phyloP scores from a whole-genome alignment of 208 protist genomes.

The Wallacemonas sp. region DNA sequence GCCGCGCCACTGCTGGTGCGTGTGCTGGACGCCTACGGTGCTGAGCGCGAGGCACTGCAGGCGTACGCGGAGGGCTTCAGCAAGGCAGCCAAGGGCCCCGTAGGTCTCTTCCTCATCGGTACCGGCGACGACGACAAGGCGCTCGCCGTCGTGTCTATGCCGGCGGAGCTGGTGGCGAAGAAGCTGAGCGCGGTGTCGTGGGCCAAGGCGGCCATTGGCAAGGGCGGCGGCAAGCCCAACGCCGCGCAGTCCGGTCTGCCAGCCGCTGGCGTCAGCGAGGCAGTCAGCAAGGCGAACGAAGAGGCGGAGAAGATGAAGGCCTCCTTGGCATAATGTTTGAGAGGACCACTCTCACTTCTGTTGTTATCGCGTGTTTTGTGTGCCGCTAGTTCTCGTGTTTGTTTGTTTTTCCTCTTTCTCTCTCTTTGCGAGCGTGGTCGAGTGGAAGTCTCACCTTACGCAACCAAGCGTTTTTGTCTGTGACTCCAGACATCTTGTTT shows the following conservation, averaged over 20 bases:
- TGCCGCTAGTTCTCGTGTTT: constrained; percentile 1
- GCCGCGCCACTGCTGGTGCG: constrained; percentile 52
- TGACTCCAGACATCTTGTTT: too few relatives aligned
- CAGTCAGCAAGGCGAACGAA: constrained; percentile 48
- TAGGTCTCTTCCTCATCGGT: constrained; percentile 78
- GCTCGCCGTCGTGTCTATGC: constrained; percentile 68
- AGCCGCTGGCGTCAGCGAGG: constrained; percentile 34
- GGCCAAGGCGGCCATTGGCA: constrained; percentile 81
- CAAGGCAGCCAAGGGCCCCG: constrained; percentile 42
- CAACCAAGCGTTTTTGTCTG: too few relatives aligned
- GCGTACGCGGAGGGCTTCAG: constrained; percentile 77
- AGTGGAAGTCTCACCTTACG: background rate
- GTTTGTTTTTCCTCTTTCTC: too few relatives aligned
- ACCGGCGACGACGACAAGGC: constrained; percentile 57
- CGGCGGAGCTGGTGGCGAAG: constrained; percentile 63
- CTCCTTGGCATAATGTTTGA: constrained; percentile 9
- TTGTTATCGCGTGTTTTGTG: too few relatives aligned
- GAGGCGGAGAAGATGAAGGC: constrained; percentile 75
- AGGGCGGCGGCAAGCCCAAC: constrained; percentile 89
- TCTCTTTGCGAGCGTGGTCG: background rate
- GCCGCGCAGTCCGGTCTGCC: constrained; percentile 85
- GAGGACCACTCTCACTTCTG: too few relatives aligned
- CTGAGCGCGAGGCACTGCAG: constrained; percentile 85
- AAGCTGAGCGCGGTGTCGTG: constrained; percentile 84
- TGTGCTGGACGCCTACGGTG: constrained; percentile 52